phyloP scores from a whole-genome alignment of 352 stramenopile genomes.

The Phytophthora pisi region DNA sequence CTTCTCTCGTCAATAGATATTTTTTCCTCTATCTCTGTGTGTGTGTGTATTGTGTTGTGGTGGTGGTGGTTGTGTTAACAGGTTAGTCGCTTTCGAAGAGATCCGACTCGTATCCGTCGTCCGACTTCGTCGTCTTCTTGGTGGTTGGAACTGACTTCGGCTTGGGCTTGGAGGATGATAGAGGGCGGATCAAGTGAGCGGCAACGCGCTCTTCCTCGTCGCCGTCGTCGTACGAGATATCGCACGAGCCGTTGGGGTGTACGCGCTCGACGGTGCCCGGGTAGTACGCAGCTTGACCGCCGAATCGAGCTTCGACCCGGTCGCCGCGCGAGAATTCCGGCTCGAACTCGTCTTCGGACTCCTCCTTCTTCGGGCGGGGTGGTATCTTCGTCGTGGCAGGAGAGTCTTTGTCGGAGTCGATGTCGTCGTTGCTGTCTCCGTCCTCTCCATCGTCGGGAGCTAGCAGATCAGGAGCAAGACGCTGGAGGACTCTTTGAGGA shows the following conservation, averaged over 20 bases:
- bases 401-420: conserved; percentile 18
- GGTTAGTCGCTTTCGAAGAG: conserved; percentile 62
- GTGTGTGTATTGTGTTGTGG: conserved; percentile 1
- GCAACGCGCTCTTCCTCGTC: conserved; percentile 67
- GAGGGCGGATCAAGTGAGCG: conserved; percentile 44
- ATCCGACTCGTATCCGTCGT: conserved; percentile 59
- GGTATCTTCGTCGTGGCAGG: conserved; percentile 26
- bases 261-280: conserved; percentile 54
- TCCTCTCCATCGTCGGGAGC: conserved; percentile 49
- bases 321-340: conserved; percentile 62
- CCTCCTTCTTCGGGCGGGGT: conserved; percentile 18
- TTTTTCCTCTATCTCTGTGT: conserved; percentile 1
- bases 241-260: conserved; percentile 55
- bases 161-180: not conserved
- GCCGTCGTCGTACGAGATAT: conserved; percentile 79
- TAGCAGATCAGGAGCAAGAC: conserved; percentile 50
- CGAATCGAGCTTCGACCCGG: conserved; percentile 66
- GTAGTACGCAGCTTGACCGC: conserved; percentile 56
- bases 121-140: conserved; percentile 6
- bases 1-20: conserved; percentile 14
- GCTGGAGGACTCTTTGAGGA: conserved; percentile 36
- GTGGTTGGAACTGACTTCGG: no score
- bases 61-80: not conserved
- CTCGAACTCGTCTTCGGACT: conserved; percentile 46
- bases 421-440: conserved; percentile 29